Evolutionary conservation across 306 rosid species (phyloP), one percentile per base, ranked within the genome.

Genomic region (Aeschynomene evenia): DNA sequence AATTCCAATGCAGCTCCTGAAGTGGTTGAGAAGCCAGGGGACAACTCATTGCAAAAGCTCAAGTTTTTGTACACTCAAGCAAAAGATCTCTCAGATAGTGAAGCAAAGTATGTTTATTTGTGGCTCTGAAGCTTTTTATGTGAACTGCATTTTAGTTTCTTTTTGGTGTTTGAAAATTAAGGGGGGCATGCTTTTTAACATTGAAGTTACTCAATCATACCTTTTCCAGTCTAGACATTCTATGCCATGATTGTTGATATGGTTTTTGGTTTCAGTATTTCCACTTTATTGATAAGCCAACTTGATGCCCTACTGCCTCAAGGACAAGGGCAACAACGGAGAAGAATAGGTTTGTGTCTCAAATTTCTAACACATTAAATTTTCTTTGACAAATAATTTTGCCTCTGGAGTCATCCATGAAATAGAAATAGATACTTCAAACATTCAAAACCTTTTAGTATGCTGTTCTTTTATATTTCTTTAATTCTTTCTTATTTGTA

Each of bases 11-110:
- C 83, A 91, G 99, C 91, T 85, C 99, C 99, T 19, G 97, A 91
- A 80, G 67, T 91, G 80, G 99, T 94, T 77, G 99, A 94, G 85
- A 94, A 91, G 86, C 89, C 97, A 40, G 99, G 99, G 50, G 97
- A 94, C 80, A 87, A 2, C 85, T 89, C 99, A 0, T 87, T 94
- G 67, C 34, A 82, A 4, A 91, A 40, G 79, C 81, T 94, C 63
- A 94, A 79, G 82, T 0, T 12, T 18, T 75, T 94, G 69, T 94
- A 94, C 77, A 75, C 86, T 66, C 88, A 77, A 70, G 99, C 99
- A 26, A 94, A 84, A 84, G 95, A 91, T 0, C 92, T 89, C 66
- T 94, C 99, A 0, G 96, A 91, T 53, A 76, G 0, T 24, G 99
- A 94, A 91, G 89, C 86, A 34, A 76, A 1, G 99, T 87, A 76